Percentiles rank a stretch among this genome's conserved stretches.
These are phyloP conservation scores for Solanum habrochaites DNA, from an alignment of 257 asterid species.

Conservation along the genomic window DNA sequence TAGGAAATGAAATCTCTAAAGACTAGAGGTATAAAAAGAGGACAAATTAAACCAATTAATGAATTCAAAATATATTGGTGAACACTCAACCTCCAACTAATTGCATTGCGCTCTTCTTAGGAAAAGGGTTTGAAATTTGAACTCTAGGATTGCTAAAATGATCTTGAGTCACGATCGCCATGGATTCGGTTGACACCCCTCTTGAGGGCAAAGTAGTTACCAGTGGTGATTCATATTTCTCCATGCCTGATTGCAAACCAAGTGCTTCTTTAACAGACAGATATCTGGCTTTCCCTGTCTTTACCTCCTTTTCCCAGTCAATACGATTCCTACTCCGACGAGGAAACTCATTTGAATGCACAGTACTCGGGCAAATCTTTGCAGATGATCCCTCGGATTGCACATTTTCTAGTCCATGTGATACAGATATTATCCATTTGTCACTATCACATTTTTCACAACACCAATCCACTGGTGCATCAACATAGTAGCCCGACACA, in stretches of 20 bases:
- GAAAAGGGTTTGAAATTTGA: neutral
- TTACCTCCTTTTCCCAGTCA: neutral
- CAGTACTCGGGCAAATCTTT: too few species aligned
- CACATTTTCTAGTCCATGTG: conserved; percentile 2
- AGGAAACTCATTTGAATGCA: neutral
- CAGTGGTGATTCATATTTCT: neutral
- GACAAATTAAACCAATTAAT: too few species aligned
- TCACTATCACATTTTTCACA: conserved; percentile 33
- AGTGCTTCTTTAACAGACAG: neutral
- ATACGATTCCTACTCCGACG: neutral
- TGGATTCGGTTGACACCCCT: neutral
- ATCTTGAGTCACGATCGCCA: neutral
- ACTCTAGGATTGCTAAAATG: conserved; percentile 2
- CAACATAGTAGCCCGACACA: conserved; percentile 6
- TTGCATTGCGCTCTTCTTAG: neutral
- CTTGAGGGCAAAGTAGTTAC: neutral
- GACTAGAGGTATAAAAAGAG: too few species aligned
- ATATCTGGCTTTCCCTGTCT: too few species aligned
- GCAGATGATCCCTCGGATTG: neutral
- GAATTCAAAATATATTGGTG: neutral
- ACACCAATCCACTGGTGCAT: conserved; percentile 19
- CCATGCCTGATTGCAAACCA: too few species aligned
- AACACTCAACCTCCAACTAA: neutral
- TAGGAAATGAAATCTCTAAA: too few species aligned
- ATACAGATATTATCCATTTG: neutral